phyloP scores from a whole-genome alignment of 1,284 basidiomycete genomes.

The Ceratobasidium theobromae region DNA sequence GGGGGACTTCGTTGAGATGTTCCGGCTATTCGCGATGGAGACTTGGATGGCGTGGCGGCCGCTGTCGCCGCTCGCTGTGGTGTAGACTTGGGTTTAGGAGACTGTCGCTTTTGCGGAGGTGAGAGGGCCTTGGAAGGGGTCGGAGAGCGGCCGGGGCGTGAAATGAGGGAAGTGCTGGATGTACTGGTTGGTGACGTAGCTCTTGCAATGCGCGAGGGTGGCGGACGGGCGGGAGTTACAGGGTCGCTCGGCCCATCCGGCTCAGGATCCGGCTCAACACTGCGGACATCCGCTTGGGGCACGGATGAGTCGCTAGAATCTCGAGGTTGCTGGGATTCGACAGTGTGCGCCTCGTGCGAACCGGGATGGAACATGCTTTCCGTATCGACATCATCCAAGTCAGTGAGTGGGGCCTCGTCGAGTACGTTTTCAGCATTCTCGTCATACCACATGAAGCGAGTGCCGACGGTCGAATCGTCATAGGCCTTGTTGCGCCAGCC shows the following conservation, averaged over 20 bases:
- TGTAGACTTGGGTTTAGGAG: slow-evolving; percentile 17
- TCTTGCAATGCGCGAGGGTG: slow-evolving; percentile 20
- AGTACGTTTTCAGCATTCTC: slow-evolving; percentile 32
- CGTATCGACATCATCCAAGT: slow-evolving; percentile 35
- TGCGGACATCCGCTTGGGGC: background rate
- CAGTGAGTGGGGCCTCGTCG: slow-evolving; percentile 34
- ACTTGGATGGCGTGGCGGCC: background rate
- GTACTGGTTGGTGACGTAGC: slow-evolving; percentile 8
- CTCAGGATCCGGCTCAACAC: slow-evolving; percentile 2
- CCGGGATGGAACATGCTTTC: slow-evolving; percentile 17
- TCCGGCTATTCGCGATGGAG: background rate
- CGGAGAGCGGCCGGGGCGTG: slow-evolving; percentile 12
- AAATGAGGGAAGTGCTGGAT: slow-evolving; percentile 13
- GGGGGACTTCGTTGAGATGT: slow-evolving; percentile 16
- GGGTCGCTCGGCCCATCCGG: slow-evolving; percentile 9
- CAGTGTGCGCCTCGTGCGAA: background rate
- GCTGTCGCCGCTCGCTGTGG: background rate
- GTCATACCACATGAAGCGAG: slow-evolving; percentile 23
- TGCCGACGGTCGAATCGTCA: slow-evolving; percentile 28
- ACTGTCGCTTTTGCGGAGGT: background rate
- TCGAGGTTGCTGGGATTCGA: background rate
- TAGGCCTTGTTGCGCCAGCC: slow-evolving; percentile 23
- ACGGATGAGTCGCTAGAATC: background rate
- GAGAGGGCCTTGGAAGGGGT: slow-evolving; percentile 16
- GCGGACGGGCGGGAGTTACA: slow-evolving; percentile 19